Evolutionary conservation across 768 basidiomycete genomes (phyloP).

Genomic region (Boletus insuetus): DNA sequence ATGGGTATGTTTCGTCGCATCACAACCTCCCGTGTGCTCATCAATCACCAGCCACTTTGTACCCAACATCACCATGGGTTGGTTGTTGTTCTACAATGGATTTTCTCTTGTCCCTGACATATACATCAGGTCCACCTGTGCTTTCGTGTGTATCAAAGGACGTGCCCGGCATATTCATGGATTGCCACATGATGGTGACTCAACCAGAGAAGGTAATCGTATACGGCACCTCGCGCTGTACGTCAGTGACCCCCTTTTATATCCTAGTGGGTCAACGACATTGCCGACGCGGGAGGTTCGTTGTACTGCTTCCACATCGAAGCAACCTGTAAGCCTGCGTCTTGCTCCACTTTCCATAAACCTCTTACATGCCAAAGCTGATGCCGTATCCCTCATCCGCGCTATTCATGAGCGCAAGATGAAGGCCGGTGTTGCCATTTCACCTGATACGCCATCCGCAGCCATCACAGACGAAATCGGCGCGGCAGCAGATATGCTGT

Average conservation of each 20-base stretch:
- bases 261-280: constrained; percentile 89
- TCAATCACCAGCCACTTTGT: constrained; percentile 80
- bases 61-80: constrained; percentile 97
- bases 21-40: background rate
- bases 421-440: constrained; percentile 96
- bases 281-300: constrained; percentile 92
- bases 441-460: constrained; percentile 87
- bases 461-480: constrained; percentile 86
- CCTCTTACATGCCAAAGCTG: constrained; percentile 40
- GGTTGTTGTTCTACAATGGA: constrained; percentile 18
- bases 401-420: constrained; percentile 81
- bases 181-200: constrained; percentile 99
- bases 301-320: constrained; percentile 97
- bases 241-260: background rate
- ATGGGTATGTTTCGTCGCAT: constrained; percentile 58
- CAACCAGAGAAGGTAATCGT: constrained; percentile 79
- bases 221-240: background rate
- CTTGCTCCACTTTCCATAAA: constrained; percentile 10
- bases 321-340: constrained; percentile 65
- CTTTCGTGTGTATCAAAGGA: constrained; percentile 81
- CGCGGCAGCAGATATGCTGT: constrained; percentile 85
- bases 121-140: constrained; percentile 72
- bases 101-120: constrained; percentile 12
- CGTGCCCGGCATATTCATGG: constrained; percentile 97
- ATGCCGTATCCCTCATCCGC: constrained; percentile 74